Evolutionary conservation across 805 yeast genomes (phyloP).

Genomic region (Starmera amethionina): DNA sequence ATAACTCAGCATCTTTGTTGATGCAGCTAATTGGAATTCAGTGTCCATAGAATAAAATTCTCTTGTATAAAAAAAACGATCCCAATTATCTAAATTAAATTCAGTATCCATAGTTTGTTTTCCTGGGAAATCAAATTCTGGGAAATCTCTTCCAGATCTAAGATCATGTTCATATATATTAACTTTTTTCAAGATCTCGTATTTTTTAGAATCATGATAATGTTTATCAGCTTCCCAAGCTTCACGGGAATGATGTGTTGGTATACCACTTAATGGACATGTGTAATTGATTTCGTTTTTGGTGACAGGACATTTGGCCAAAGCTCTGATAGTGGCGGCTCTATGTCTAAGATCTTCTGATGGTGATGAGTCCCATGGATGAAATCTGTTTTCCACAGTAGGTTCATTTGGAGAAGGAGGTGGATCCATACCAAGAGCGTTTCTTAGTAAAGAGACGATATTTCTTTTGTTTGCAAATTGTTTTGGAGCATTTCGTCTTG

Average conservation of each 20-base stretch:
- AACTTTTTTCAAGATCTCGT: conserved; percentile 73
- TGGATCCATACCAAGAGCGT: conserved; percentile 49
- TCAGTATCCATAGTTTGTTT: conserved; percentile 64
- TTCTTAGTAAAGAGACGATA: conserved; percentile 30
- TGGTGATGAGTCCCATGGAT: conserved; percentile 91
- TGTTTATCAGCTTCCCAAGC: conserved; percentile 80
- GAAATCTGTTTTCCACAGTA: conserved; percentile 62
- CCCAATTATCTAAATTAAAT: conserved; percentile 83
- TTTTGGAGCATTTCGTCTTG: neutral
- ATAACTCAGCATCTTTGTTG: conserved; percentile 87
- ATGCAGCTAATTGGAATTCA: conserved; percentile 90
- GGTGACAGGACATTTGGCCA: conserved; percentile 89
- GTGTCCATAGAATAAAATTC: conserved; percentile 94
- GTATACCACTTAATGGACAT: conserved; percentile 92
- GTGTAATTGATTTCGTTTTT: conserved; percentile 68
- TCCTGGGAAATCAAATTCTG: conserved; percentile 90
- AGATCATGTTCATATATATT: conserved; percentile 92
- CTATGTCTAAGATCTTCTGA: conserved; percentile 78
- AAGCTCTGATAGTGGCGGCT: conserved; percentile 82
- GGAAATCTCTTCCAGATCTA: conserved; percentile 87
- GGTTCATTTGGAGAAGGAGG: conserved; percentile 60
- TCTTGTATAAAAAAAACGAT: conserved; percentile 84
- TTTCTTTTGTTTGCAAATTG: conserved; percentile 10
- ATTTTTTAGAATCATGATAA: conserved; percentile 58
- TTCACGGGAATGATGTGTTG: conserved; percentile 84